Evolutionary conservation across 2,329 filamentous ascomycete genomes (phyloP), one percentile per base, ranked within the genome.

Genomic region (Ceratocystiopsis sp.): DNA sequence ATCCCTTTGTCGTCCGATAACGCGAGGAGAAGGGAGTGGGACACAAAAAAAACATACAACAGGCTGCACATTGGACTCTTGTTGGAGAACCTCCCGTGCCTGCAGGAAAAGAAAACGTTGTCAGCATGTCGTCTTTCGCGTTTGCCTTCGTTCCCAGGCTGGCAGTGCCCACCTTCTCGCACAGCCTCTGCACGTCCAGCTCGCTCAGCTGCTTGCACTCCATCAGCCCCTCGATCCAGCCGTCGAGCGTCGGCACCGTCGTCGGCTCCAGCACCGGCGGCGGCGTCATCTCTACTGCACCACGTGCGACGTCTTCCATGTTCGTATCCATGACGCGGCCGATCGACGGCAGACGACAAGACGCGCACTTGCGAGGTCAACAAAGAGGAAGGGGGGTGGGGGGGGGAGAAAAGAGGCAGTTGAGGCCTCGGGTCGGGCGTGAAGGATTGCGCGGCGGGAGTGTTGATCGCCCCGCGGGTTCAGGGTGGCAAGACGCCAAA

Each of bases 221-320:
- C 89, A 98, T 96, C 65, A 98, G 71, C 68, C 75, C 87, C 72
- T 95, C 89, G 60, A 98, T 96, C 91, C 91, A 98, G 58, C 87
- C 86, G 61, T 98, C 91, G 50, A 98, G 73, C 48, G 85, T 94
- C 48, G 83, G 78, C 68, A 94, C 91, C 53, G 86, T 84, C 48
- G 87, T 79, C 44, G 89, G 83, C 67, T 96, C 91, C 33, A 64
- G 56, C 47, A 64, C 58, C 56, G 77, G 73, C 44, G 77, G 68
- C 41, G 85, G 76, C 47, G 81, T 76, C 54, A 94, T 65, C 58
- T 81, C 81, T 60, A 84, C 74, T 51, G 86, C 83, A 57, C 82
- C 78, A 65, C 87, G 84, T 58, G 81, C 83, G 55, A 93, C 86
- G 61, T 98, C 91, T 69, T 95, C 89, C 91, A 98, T 98, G 65